Evolutionary conservation across 1,284 basidiomycete genomes (phyloP), one percentile per base, ranked within the genome.

Genomic region (Puccinia hordei): DNA sequence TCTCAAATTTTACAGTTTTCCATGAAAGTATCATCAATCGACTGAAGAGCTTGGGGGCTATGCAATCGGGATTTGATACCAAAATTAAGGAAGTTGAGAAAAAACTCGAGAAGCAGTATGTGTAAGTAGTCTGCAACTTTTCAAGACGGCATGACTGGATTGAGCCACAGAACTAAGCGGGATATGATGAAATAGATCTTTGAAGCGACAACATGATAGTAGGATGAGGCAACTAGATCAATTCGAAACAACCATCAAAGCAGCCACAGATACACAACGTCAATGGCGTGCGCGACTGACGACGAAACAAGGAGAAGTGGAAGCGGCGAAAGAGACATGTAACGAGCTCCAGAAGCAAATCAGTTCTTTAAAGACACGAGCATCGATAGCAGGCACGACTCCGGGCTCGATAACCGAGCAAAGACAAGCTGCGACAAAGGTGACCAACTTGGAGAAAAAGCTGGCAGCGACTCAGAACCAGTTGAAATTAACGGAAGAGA

Each of bases 191-290:
- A n/a, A 12, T 83, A 89, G 87, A 27, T 90, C 92, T 17, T 90
- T 99, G 87, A 91, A 92, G 85, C 92, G 92, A 83, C 93, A 95
- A 84, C 89, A 98, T 57, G 96, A 98, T 82, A 86, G 88, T 65
- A 90, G 94, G 81, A 95, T 94, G 92, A 91, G 91, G 82, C 93
- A 96, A 85, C 89, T 99, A 79, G 96, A 99, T 87, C 92, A 92
- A 84, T 95, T 98, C 83, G 96, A 99, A 86, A 87, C 88, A 17
- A 91, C 92, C 72, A 89, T 98, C 80, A 96, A 93, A 88, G 89
- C 90, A 27, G 91, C 93, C 81, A 90, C 91, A 0, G 92, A 96
- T 80, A 90, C 90, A 35, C 95, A 95, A 85, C 87, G 89, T n/a
- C 88, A 90, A 44, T 98, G 95, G 95, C 90, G 94, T 82, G 89